Evolutionary conservation across 2,329 filamentous ascomycete species (phyloP), one percentile per base, ranked within the genome.

Genomic region (Colletotrichum scovillei): DNA sequence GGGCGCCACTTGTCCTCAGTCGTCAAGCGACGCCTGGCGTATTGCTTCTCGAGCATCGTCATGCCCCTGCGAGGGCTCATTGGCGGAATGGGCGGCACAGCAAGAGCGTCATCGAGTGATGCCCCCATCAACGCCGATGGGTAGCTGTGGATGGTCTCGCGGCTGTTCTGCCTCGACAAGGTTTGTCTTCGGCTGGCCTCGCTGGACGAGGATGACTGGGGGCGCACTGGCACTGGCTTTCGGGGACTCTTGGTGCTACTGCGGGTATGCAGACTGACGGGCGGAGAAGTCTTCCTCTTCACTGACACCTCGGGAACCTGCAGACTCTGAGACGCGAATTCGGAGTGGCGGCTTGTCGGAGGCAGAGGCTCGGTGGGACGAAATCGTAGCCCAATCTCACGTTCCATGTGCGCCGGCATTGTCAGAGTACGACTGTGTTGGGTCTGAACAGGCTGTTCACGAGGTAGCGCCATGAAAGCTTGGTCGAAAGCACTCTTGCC

Each of bases 211-310:
- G 81, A 83, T 14, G 82, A 82, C 49, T 81, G 80, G 5, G 84
- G 77, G 30, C 84, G 82, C 12, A 82, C 75, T 14, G 82, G 81
- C 9, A 81, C 75, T 14, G 82, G 81, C 3, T 67, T 73, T 7
- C 65, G 65, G 81, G 84, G 22, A 78, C 79, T 58, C 77, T 81
- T 12, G 14, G 74, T 79, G 35, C 81, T 83, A 28, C 84, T 84
- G 30, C 84, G 81, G 4, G 82, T 85, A n/a, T 80, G 80, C 79
- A 87, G 82, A 75, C 83, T 86, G 32, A 86, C 80, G 0, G 86
- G 84, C 0, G 84, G 83, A 3, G 83, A 81, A 0, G 82, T 81
- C 66, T 77, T 83, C 68, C 79, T 81, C 53, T 77, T 79, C 24
- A 76, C 67, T 30, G 74, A 74, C 28, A 79, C 76, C 30, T 77